A percentile compares a stretch with the other conserved stretches of the same genome.
Evolutionary conservation across 2,329 filamentous ascomycete genomes (phyloP).

Genomic region (Didymella arachidicola): DNA sequence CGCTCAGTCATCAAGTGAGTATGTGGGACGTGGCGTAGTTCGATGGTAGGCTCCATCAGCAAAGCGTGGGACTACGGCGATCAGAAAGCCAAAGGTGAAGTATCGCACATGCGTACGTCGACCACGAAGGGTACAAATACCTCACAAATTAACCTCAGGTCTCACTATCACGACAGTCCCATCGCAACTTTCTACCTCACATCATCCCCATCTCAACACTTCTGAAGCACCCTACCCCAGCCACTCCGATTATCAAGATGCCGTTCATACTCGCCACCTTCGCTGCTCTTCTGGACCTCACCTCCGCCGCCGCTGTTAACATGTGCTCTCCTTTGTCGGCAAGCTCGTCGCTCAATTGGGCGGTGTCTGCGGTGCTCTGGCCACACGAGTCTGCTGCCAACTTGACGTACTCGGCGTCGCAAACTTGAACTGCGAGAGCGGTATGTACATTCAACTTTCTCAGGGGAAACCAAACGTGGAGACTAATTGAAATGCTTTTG

Average conservation of each 20-base stretch:
- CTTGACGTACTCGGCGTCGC: slow-evolving; percentile 26
- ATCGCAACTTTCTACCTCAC: background rate
- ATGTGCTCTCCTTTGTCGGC: slow-evolving; percentile 5
- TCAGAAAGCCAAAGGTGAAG: background rate
- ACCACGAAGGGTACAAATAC: slow-evolving; percentile 2
- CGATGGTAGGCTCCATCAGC: background rate
- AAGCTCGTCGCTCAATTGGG: slow-evolving; percentile 15
- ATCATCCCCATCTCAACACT: too few species aligned
- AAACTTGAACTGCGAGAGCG: slow-evolving; percentile 29
- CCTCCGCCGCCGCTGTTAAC: slow-evolving; percentile 23
- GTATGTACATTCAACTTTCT: slow-evolving; percentile 14
- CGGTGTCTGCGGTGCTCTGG: slow-evolving; percentile 26
- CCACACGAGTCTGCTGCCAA: slow-evolving; percentile 32
- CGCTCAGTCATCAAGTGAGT: background rate
- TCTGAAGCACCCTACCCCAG: background rate
- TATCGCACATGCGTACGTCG: background rate
- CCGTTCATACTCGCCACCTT: slow-evolving; percentile 22
- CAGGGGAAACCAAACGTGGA: background rate
- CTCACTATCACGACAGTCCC: background rate
- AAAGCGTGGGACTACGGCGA: background rate
- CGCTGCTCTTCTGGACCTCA: slow-evolving; percentile 22
- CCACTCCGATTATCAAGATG: slow-evolving; percentile 12
- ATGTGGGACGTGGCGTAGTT: background rate
- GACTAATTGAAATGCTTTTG: background rate
- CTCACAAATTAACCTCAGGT: background rate